Percentiles rank a stretch among this genome's conserved stretches.
Conservation (phyloP, 306 rosid species). For the Dicorynia guianensis region DNA sequence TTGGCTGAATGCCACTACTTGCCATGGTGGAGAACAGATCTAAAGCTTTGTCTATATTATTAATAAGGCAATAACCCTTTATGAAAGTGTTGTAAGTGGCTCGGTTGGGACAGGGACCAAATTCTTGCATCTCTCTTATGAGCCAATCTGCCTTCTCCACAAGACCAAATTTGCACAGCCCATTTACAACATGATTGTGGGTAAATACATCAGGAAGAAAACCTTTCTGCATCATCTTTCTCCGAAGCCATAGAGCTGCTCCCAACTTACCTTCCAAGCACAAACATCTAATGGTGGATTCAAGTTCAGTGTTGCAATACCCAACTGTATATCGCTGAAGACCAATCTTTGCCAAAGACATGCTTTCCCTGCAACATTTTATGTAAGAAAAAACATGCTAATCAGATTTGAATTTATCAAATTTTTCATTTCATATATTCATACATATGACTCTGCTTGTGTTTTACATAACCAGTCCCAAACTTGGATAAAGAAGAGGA, state of each 20-base stretch:
- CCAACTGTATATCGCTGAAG: constrained; percentile 52
- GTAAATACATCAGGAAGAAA: constrained; percentile 63
- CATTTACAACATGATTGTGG: constrained; percentile 78
- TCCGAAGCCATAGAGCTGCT: constrained; percentile 69
- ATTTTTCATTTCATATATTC: constrained; percentile 35
- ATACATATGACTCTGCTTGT: too few relatives aligned
- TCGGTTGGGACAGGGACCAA: constrained; percentile 73
- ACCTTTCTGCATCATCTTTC: constrained; percentile 64
- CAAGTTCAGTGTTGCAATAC: constrained; percentile 45
- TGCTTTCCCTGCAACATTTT: constrained; percentile 69
- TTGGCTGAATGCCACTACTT: constrained; percentile 65
- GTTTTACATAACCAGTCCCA: too few relatives aligned
- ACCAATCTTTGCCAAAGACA: constrained; percentile 57
- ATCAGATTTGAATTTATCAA: constrained; percentile 15
- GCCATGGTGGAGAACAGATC: constrained; percentile 62
- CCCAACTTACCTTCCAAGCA: constrained; percentile 72
- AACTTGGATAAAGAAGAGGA: too few relatives aligned
- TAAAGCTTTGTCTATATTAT: constrained; percentile 68
- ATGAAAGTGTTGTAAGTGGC: constrained; percentile 77
- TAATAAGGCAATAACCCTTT: constrained; percentile 65
- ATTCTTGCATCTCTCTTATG: constrained; percentile 68
- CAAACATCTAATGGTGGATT: constrained; percentile 55
- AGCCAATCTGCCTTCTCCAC: constrained; percentile 71
- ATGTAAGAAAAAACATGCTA: constrained; percentile 34
- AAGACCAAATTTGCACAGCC: constrained; percentile 69